These are phyloP conservation scores for Tritrichomonas musculus DNA, from an alignment of 208 protist genomes.

Conservation along the genomic window DNA sequence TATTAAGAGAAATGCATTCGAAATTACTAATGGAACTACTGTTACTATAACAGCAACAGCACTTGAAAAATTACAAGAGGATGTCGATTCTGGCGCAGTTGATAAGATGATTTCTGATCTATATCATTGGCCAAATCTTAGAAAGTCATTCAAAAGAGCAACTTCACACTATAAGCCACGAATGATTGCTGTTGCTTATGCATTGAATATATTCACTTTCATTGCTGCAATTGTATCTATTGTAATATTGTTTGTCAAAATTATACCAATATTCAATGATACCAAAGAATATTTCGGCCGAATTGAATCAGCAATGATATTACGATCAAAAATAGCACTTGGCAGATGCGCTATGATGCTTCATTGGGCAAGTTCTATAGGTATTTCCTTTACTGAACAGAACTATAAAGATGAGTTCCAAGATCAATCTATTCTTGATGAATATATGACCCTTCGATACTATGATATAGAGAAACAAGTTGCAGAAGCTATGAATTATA, in stretches of 20 bases:
- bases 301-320: too few species aligned
- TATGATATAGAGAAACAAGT: too few species aligned
- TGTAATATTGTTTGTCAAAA: not conserved
- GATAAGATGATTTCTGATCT: not conserved
- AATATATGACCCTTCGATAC: too few species aligned
- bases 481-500: too few species aligned
- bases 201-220: not conserved
- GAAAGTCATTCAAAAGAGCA: not conserved
- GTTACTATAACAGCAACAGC: not conserved
- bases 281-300: too few species aligned
- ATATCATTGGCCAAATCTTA: not conserved
- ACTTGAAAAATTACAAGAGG: constrained; percentile 9
- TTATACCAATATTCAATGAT: not conserved
- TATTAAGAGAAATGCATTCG: not conserved
- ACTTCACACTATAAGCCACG: not conserved
- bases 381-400: too few species aligned
- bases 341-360: too few species aligned
- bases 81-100: not conserved
- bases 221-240: not conserved
- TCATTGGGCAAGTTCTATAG: too few species aligned
- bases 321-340: too few species aligned
- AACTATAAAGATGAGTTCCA: too few species aligned
- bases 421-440: too few species aligned
- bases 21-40: not conserved
- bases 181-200: not conserved